phyloP scores from a whole-genome alignment of 495 filamentous ascomycete species.

The Penicillium nucicola region DNA sequence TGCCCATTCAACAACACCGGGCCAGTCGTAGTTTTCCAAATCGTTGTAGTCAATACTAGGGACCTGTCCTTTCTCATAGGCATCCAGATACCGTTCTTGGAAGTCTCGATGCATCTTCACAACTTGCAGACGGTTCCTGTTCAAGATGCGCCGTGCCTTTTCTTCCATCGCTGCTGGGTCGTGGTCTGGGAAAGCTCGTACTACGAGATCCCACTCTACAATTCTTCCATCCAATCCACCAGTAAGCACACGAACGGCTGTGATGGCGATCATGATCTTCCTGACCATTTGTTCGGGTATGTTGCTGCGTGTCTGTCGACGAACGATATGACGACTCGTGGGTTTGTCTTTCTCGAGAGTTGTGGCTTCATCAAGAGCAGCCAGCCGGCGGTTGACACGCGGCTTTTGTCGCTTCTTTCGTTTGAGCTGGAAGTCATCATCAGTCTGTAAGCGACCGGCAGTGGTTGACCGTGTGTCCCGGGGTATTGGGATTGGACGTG shows the following conservation, averaged over 20 bases:
- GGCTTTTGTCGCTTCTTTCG: not conserved
- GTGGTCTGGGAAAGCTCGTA: slow-evolving; percentile 61
- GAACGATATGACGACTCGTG: slow-evolving; percentile 6
- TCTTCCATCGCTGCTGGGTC: slow-evolving; percentile 55
- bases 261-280: slow-evolving; percentile 62
- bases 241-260: slow-evolving; percentile 67
- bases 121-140: slow-evolving; percentile 58
- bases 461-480: slow-evolving; percentile 5
- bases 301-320: slow-evolving; percentile 23
- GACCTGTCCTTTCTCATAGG: slow-evolving; percentile 67
- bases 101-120: slow-evolving; percentile 73
- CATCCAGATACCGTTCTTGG: slow-evolving; percentile 68
- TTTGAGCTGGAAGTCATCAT: not conserved
- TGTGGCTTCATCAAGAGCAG: slow-evolving; percentile 23
- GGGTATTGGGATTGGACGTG: not conserved
- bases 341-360: slow-evolving; percentile 8
- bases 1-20: slow-evolving; percentile 70
- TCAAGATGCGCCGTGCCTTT: slow-evolving; percentile 56
- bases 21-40: slow-evolving; percentile 74
- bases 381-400: slow-evolving; percentile 22
- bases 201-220: slow-evolving; percentile 73
- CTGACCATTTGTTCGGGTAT: slow-evolving; percentile 27
- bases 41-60: slow-evolving; percentile 70
- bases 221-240: slow-evolving; percentile 63
- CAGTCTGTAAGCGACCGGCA: not conserved